Evolutionary conservation across 208 protist genomes (phyloP).

Genomic region (Trypanosoma boissoni): DNA sequence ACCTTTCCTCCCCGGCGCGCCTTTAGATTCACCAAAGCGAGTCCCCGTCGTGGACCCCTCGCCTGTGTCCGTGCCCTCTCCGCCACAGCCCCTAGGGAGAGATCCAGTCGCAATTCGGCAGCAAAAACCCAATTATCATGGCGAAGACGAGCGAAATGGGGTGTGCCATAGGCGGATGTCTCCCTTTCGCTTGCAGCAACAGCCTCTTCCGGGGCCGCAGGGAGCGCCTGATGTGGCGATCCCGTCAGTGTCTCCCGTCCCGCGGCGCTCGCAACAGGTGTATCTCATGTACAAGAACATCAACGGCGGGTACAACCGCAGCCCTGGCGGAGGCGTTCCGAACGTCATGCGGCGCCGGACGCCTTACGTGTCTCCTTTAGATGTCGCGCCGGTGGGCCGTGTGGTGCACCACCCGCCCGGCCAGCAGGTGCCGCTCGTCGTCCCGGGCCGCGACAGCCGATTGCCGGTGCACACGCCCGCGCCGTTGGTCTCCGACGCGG

Average conservation of each 20-base stretch:
- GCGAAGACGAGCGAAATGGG: too few relatives aligned
- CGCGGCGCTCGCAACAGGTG: not conserved
- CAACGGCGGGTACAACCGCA: slow-evolving; percentile 21
- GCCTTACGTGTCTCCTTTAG: too few relatives aligned
- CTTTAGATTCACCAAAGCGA: not conserved
- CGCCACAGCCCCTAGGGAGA: not conserved
- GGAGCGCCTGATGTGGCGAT: too few relatives aligned
- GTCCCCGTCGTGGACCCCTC: not conserved
- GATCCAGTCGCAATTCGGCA: too few relatives aligned
- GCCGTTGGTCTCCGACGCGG: not conserved
- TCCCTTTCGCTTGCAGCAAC: not conserved
- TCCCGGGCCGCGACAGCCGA: not conserved
- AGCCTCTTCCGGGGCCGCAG: not conserved
- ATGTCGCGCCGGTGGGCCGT: not conserved
- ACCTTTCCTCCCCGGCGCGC: not conserved
- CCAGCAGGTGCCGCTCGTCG: not conserved
- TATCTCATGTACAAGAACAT: slow-evolving; percentile 33
- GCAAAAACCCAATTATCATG: too few relatives aligned
- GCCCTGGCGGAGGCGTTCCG: too few relatives aligned
- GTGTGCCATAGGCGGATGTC: not conserved
- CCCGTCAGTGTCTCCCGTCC: not conserved
- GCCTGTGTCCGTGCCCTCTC: slow-evolving; percentile 1
- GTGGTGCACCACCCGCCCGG: not conserved
- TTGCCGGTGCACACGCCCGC: not conserved
- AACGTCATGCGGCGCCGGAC: too few relatives aligned